phyloP scores from a whole-genome alignment of 2,329 filamentous ascomycete genomes.

The Pyrenophora seminiperda region DNA sequence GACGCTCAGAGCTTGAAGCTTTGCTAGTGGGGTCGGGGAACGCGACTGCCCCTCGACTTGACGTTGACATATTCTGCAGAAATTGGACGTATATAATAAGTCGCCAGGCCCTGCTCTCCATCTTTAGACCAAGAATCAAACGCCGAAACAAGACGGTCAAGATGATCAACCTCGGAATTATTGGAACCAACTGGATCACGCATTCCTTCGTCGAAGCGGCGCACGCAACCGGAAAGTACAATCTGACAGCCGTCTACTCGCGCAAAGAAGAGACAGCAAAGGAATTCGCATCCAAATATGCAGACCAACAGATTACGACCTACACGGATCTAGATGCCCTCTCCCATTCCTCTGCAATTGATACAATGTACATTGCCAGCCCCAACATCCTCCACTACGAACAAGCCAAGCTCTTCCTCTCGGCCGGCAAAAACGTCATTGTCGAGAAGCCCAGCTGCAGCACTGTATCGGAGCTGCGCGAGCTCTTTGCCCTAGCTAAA shows the following conservation, averaged over 20 bases:
- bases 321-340: slow-evolving; percentile 51
- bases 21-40: slow-evolving; percentile 20
- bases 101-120: not conserved
- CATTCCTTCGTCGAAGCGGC: slow-evolving; percentile 54
- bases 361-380: slow-evolving; percentile 56
- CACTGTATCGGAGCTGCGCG: slow-evolving; percentile 50
- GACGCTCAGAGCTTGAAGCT: slow-evolving; percentile 10
- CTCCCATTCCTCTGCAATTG: slow-evolving; percentile 45
- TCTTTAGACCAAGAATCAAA: no score
- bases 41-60: slow-evolving; percentile 12
- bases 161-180: slow-evolving; percentile 53
- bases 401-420: slow-evolving; percentile 52
- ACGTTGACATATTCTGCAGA: slow-evolving; percentile 3
- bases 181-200: slow-evolving; percentile 58
- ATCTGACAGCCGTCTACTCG: slow-evolving; percentile 54
- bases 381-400: slow-evolving; percentile 56
- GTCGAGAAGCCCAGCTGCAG: slow-evolving; percentile 58
- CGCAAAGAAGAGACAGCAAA: slow-evolving; percentile 51
- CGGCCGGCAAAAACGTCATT: slow-evolving; percentile 55
- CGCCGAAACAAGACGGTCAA: slow-evolving; percentile 8
- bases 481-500: slow-evolving; percentile 51
- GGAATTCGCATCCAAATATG: slow-evolving; percentile 52
- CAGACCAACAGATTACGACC: slow-evolving; percentile 31
- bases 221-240: slow-evolving; percentile 52
- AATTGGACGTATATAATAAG: not conserved